Percentiles rank a stretch among this genome's conserved stretches.
Evolutionary conservation across 371 early-diverging fungal genomes (phyloP).

Genomic region (Blastocladiella emersonii): DNA sequence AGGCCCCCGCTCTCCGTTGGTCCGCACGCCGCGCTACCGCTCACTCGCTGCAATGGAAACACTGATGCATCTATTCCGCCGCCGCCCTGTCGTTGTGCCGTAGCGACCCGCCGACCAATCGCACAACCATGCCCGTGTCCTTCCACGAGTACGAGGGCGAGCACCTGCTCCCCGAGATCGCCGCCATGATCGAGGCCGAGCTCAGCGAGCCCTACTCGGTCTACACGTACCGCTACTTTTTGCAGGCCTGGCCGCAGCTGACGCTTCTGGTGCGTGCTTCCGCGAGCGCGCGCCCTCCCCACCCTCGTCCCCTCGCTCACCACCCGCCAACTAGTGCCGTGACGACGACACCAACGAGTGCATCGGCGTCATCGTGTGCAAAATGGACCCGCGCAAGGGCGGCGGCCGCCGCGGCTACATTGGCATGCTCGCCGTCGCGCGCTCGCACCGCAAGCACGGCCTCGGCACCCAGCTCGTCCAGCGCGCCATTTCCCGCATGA

Average conservation of each 20-base stretch:
- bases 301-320: not conserved
- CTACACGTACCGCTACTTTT: conserved; percentile 94
- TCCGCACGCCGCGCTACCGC: too few species aligned
- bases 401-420: conserved; percentile 68
- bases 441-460: conserved; percentile 55
- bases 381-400: conserved; percentile 59
- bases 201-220: conserved; percentile 92
- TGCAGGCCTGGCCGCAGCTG: conserved; percentile 47
- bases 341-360: not conserved
- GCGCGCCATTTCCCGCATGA: not conserved
- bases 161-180: conserved; percentile 53
- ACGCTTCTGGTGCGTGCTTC: not conserved
- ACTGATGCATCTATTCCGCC: too few species aligned
- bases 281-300: too few species aligned
- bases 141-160: conserved; percentile 19
- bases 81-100: too few species aligned
- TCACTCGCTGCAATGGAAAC: too few species aligned
- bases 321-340: not conserved
- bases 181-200: conserved; percentile 69
- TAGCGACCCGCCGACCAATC: too few species aligned
- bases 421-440: conserved; percentile 87
- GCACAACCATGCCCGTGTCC: too few species aligned
- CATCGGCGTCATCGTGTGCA: conserved; percentile 80
- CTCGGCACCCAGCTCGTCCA: conserved; percentile 34
- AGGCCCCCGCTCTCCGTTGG: too few species aligned